Evolutionary conservation across 2,329 filamentous ascomycete species (phyloP).

Genomic region (Cladosporium cucumerinum): DNA sequence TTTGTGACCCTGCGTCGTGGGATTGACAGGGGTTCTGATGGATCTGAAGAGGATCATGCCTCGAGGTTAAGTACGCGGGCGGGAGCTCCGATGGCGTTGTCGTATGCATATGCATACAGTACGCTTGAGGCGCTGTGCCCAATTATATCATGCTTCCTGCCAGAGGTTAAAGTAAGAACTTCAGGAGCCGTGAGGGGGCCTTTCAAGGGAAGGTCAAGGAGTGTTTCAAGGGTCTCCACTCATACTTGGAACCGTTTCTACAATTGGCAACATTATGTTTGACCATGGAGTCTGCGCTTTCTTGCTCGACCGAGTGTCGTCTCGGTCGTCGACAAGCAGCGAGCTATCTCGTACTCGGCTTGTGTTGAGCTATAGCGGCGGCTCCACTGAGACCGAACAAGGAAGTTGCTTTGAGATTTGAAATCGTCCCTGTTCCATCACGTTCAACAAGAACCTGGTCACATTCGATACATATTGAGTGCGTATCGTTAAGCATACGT

Average conservation of each 20-base stretch:
- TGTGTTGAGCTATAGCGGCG: neutral
- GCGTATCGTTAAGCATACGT: neutral
- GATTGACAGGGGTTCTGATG: neutral
- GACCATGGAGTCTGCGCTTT: neutral
- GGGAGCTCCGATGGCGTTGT: neutral
- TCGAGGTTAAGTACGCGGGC: neutral
- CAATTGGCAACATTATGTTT: neutral
- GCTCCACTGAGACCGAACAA: slow-evolving; percentile 1
- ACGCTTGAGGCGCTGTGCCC: neutral
- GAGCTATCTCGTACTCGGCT: neutral
- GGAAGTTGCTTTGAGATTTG: neutral
- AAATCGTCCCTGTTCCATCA: neutral
- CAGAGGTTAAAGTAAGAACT: neutral
- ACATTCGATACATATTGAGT: neutral
- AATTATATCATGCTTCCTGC: neutral
- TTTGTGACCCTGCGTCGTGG: neutral
- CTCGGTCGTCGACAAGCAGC: neutral
- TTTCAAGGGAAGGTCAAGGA: neutral
- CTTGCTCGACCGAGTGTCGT: neutral
- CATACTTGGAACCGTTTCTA: neutral
- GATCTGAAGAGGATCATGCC: slow-evolving; percentile 2
- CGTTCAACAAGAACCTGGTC: neutral
- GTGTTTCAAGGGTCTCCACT: neutral
- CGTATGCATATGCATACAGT: neutral
- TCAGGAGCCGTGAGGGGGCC: neutral